These are phyloP conservation scores for Leccinum boreale DNA, from an alignment of 768 basidiomycete genomes.

Conservation along the genomic window DNA sequence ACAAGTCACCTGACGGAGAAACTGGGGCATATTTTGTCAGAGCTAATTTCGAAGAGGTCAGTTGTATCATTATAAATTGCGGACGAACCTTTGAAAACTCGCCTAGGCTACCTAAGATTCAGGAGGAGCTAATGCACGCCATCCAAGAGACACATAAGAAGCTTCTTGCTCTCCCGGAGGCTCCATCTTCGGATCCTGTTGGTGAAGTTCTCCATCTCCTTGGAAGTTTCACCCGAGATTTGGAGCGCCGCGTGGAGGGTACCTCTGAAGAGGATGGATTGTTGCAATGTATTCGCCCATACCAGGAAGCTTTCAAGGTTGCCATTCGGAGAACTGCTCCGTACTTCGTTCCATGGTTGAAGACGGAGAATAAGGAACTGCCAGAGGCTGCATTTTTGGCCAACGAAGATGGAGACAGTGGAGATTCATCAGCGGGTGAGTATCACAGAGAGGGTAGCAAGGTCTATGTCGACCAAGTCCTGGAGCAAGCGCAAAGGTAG, in stretches of 20 bases:
- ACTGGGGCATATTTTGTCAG: conserved; percentile 58
- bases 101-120: conserved; percentile 58
- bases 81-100: not conserved
- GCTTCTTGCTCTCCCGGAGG: conserved; percentile 39
- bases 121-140: conserved; percentile 50
- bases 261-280: conserved; percentile 50
- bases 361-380: conserved; percentile 1
- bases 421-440: not conserved
- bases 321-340: conserved; percentile 55
- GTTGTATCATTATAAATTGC: conserved; percentile 2
- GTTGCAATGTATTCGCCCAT: conserved; percentile 51
- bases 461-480: conserved; percentile 55
- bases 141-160: conserved; percentile 38
- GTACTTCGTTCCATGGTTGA: conserved; percentile 50
- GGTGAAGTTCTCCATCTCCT: conserved; percentile 54
- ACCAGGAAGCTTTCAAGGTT: conserved; percentile 44
- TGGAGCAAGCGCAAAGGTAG: conserved; percentile 47
- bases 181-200: conserved; percentile 53
- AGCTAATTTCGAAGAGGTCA: conserved; percentile 60
- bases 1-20: conserved; percentile 55
- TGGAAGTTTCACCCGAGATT: conserved; percentile 42
- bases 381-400: conserved; percentile 31
- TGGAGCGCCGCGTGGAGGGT: conserved; percentile 49
- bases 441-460: not conserved
- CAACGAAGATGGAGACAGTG: conserved; percentile 36